phyloP scores from a whole-genome alignment of 164 flowering plant species.

The Stephania cephalantha region DNA sequence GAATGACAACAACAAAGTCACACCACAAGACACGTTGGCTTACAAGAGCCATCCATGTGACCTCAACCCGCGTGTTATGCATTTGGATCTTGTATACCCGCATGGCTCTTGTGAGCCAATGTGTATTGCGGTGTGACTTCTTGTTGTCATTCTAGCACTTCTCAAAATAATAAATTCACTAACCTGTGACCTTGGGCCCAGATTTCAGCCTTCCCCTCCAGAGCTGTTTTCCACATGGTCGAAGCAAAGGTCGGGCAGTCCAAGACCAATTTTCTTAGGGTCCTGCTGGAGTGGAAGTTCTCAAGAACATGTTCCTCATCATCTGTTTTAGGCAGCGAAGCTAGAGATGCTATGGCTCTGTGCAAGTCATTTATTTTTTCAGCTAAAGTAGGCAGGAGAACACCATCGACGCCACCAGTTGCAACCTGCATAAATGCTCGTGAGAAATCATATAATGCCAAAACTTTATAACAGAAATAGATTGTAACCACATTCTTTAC shows the following conservation, averaged over 20 bases:
- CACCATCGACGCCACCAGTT: slow-evolving; percentile 63
- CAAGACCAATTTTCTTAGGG: slow-evolving; percentile 68
- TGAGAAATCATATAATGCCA: neutral
- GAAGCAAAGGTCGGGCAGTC: slow-evolving; percentile 75
- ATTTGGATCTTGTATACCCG: too few relatives aligned
- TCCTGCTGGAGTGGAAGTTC: slow-evolving; percentile 89
- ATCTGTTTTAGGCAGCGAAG: slow-evolving; percentile 52
- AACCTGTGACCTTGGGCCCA: slow-evolving; percentile 98
- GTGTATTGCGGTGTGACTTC: too few relatives aligned
- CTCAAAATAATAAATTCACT: slow-evolving; percentile 3
- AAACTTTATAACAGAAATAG: neutral
- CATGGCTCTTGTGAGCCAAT: too few relatives aligned
- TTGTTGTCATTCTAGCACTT: too few relatives aligned
- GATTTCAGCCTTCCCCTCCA: slow-evolving; percentile 52
- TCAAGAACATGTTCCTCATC: slow-evolving; percentile 74
- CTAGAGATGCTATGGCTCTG: slow-evolving; percentile 61
- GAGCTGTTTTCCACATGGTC: slow-evolving; percentile 62
- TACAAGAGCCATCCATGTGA: too few relatives aligned
- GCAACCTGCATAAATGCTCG: slow-evolving; percentile 50
- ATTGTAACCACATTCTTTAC: neutral
- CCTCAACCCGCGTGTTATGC: too few relatives aligned
- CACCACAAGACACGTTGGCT: too few relatives aligned
- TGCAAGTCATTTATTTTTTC: slow-evolving; percentile 55
- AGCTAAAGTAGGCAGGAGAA: slow-evolving; percentile 49
- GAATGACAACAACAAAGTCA: too few relatives aligned